Percentiles rank a stretch among this genome's conserved stretches.
These are phyloP conservation scores for Backusella westeae DNA, from an alignment of 192 early-diverging fungal species.

Conservation along the genomic window DNA sequence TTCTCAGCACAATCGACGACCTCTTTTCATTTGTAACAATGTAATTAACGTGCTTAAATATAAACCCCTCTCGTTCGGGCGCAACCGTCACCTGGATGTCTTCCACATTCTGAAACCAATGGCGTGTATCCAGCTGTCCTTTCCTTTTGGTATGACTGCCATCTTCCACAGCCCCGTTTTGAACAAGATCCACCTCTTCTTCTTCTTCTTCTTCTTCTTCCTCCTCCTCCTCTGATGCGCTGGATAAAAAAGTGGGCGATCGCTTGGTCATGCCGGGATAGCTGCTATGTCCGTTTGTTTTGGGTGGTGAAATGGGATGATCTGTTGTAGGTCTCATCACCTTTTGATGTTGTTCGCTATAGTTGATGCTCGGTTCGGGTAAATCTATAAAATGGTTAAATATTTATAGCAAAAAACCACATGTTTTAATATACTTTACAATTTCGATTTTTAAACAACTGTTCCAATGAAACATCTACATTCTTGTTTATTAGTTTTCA, in stretches of 20 bases:
- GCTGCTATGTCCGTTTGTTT: constrained; percentile 43
- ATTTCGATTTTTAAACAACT: constrained; percentile 56
- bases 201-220: not conserved
- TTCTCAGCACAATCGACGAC: constrained; percentile 62
- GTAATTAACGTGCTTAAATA: constrained; percentile 89
- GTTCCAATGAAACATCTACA: constrained; percentile 58
- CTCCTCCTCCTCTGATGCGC: not conserved
- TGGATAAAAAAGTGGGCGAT: not conserved
- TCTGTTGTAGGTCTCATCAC: constrained; percentile 31
- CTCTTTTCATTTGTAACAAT: constrained; percentile 72
- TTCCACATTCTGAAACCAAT: constrained; percentile 58
- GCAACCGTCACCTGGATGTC: constrained; percentile 55
- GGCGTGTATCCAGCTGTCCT: constrained; percentile 38
- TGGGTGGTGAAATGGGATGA: constrained; percentile 40
- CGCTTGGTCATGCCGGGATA: constrained; percentile 13
- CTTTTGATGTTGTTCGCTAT: not conserved
- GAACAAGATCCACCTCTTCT: not conserved
- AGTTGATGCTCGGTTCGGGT: not conserved
- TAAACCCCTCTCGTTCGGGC: constrained; percentile 50
- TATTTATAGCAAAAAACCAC: not conserved
- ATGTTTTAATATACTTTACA: constrained; percentile 33
- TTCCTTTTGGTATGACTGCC: not conserved
- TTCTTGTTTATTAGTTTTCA: not conserved
- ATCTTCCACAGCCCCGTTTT: not conserved
- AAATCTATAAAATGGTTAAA: not conserved